Evolutionary conservation across 1,284 basidiomycete species (phyloP).

Genomic region (Rhizopogon parksii): DNA sequence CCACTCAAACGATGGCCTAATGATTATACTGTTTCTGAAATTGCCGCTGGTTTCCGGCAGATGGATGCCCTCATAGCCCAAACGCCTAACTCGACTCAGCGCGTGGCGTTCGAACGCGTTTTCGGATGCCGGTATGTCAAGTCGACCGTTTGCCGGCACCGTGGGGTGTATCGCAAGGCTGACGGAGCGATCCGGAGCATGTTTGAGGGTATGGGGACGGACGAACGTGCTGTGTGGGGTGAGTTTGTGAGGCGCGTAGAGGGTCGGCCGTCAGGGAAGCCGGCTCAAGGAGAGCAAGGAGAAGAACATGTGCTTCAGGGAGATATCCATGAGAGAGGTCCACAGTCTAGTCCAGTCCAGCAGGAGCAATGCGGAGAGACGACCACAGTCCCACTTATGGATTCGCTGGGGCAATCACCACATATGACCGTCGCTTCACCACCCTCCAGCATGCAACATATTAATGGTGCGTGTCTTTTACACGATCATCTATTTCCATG

Average conservation of each 20-base stretch:
- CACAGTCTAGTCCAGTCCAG: not conserved
- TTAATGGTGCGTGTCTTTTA: not conserved
- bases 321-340: slow-evolving; percentile 10
- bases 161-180: slow-evolving; percentile 55
- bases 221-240: slow-evolving; percentile 57
- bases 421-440: not conserved
- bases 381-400: slow-evolving; percentile 12
- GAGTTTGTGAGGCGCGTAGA: slow-evolving; percentile 54
- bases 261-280: slow-evolving; percentile 26
- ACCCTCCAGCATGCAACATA: not conserved
- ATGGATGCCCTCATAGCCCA: slow-evolving; percentile 47
- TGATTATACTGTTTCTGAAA: slow-evolving; percentile 59
- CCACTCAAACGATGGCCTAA: slow-evolving; percentile 65
- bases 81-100: slow-evolving; percentile 43
- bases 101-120: slow-evolving; percentile 54
- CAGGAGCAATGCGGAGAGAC: slow-evolving; percentile 17
- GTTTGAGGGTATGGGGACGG: slow-evolving; percentile 48
- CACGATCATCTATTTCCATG: not conserved
- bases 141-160: slow-evolving; percentile 61
- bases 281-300: slow-evolving; percentile 9
- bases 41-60: slow-evolving; percentile 46
- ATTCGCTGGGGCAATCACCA: not conserved
- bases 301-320: slow-evolving; percentile 20
- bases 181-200: slow-evolving; percentile 37
- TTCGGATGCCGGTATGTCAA: slow-evolving; percentile 64